A percentile compares a stretch with the other conserved stretches of the same genome.
These are phyloP conservation scores for Wickerhamiella musiphila DNA, from an alignment of 805 yeast species.

Conservation along the genomic window DNA sequence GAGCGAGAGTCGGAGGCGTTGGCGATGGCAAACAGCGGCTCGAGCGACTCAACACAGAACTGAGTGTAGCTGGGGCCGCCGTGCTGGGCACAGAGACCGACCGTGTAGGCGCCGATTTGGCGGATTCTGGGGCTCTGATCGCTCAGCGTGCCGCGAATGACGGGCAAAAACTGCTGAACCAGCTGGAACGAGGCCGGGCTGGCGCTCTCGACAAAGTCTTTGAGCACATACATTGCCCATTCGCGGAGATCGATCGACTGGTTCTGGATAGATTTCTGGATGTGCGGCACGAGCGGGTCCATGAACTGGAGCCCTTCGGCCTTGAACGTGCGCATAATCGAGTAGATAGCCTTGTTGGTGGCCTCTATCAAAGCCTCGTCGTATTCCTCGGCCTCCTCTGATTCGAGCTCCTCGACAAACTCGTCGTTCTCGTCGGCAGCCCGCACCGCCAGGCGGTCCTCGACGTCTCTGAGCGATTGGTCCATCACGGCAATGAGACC, in stretches of 20 bases:
- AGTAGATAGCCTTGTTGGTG: conserved; percentile 54
- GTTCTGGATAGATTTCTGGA: conserved; percentile 44
- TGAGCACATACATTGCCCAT: conserved; percentile 64
- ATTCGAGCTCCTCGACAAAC: conserved; percentile 71
- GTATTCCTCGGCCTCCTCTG: conserved; percentile 64
- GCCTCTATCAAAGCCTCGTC: conserved; percentile 87
- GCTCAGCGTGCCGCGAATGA: conserved; percentile 47
- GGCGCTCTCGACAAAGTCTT: conserved; percentile 65
- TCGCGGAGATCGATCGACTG: conserved; percentile 50
- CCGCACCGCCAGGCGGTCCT: conserved; percentile 46
- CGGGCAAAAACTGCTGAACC: conserved; percentile 44
- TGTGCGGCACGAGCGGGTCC: conserved; percentile 36
- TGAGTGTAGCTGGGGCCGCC: conserved; percentile 52
- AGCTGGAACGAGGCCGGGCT: conserved; percentile 52
- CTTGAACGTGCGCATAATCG: conserved; percentile 48
- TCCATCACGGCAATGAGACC: conserved; percentile 42
- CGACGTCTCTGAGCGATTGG: conserved; percentile 45
- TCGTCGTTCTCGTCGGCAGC: conserved; percentile 35
- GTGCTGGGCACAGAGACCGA: conserved; percentile 73
- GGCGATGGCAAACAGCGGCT: conserved; percentile 54
- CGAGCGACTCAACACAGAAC: conserved; percentile 51
- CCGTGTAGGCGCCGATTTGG: conserved; percentile 70
- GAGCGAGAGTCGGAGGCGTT: conserved; percentile 64
- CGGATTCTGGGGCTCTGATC: conserved; percentile 38
- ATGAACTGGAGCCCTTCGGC: conserved; percentile 49